Conservation (phyloP, 2,329 filamentous ascomycete genomes). For the Diaporthe batatas region DNA sequence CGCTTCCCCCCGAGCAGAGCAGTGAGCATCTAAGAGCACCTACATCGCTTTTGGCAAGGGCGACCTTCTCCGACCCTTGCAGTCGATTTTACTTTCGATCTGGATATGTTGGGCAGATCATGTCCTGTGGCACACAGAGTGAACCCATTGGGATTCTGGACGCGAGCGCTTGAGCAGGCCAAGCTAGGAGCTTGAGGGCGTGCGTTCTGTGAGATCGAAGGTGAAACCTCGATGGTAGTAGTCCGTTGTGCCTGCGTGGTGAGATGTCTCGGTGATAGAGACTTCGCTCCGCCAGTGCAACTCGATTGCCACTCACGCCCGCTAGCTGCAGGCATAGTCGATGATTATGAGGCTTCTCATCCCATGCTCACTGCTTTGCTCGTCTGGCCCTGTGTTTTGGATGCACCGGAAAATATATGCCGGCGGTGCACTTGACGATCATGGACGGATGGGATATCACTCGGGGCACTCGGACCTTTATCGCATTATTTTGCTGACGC, state of each 20-base stretch:
- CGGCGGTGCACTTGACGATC: slow-evolving; percentile 34
- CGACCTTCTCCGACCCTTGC: slow-evolving; percentile 2
- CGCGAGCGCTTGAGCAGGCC: slow-evolving; percentile 10
- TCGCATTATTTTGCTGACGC: slow-evolving; percentile 78
- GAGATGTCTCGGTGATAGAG: slow-evolving; percentile 39
- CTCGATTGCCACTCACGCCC: slow-evolving; percentile 41
- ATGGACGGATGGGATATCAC: slow-evolving; percentile 34
- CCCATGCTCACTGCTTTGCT: slow-evolving; percentile 55
- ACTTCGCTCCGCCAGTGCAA: slow-evolving; percentile 39
- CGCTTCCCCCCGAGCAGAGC: slow-evolving; percentile 59
- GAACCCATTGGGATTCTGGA: slow-evolving; percentile 6
- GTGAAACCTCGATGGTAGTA: slow-evolving; percentile 11
- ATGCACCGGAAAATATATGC: slow-evolving; percentile 39
- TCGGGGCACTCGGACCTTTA: slow-evolving; percentile 50
- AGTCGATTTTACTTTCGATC: slow-evolving; percentile 3
- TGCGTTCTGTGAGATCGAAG: not conserved
- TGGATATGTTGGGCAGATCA: slow-evolving; percentile 22
- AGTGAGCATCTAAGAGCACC: slow-evolving; percentile 60
- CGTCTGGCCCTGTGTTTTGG: slow-evolving; percentile 44
- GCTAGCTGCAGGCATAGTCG: slow-evolving; percentile 45
- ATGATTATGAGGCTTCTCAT: slow-evolving; percentile 28
- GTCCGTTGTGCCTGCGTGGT: slow-evolving; percentile 16
- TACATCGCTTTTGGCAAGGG: slow-evolving; percentile 25
- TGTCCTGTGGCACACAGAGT: slow-evolving; percentile 17
- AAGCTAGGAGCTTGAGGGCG: not conserved